Percentiles rank a stretch among this genome's conserved stretches.
Evolutionary conservation across 441 rosid species (phyloP).

Genomic region (Pelargonium australe): DNA sequence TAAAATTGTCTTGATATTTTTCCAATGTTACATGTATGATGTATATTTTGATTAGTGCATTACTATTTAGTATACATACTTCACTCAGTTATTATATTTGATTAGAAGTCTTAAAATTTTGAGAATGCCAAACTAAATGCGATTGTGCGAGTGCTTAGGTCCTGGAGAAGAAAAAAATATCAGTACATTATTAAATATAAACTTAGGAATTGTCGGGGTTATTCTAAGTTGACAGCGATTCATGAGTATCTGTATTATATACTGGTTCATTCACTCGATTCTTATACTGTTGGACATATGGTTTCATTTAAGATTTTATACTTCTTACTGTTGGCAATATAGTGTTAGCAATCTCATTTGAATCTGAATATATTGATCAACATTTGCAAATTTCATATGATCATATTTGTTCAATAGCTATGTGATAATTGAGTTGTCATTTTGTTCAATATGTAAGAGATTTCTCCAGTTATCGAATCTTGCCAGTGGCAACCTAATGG

Average conservation of each 20-base stretch:
- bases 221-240: background rate
- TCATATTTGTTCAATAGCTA: background rate
- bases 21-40: background rate
- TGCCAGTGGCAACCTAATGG: background rate
- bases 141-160: background rate
- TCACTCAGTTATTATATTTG: background rate
- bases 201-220: background rate
- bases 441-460: background rate
- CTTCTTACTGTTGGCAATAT: background rate
- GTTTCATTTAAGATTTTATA: background rate
- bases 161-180: background rate
- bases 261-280: background rate
- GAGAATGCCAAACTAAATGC: background rate
- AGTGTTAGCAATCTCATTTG: background rate
- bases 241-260: constrained; percentile 3
- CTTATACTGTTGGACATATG: background rate
- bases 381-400: background rate
- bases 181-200: background rate
- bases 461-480: background rate
- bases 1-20: too few relatives aligned
- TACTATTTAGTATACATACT: background rate
- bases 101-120: background rate
- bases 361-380: background rate
- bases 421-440: background rate
- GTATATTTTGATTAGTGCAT: constrained; percentile 1